Percentiles rank a stretch among this genome's conserved stretches.
Evolutionary conservation across 2,329 filamentous ascomycete species (phyloP).

Genomic region (Tothia fuscella): DNA sequence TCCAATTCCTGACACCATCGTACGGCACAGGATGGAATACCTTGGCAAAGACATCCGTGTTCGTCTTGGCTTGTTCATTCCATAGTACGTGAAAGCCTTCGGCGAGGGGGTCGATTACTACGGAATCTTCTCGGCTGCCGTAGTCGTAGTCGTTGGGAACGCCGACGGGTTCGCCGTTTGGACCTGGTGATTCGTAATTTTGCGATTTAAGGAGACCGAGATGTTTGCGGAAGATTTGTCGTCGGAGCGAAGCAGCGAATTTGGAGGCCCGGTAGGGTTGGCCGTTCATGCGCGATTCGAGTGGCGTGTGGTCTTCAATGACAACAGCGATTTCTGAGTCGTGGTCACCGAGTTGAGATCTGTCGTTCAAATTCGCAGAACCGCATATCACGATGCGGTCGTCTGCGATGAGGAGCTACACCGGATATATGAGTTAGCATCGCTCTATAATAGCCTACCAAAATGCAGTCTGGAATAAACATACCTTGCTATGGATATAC

Average conservation of each 20-base stretch:
- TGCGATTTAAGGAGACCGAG: conserved; percentile 71
- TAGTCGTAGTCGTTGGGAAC: conserved; percentile 38
- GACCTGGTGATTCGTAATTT: conserved; percentile 46
- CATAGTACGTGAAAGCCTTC: conserved; percentile 59
- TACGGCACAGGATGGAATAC: conserved; percentile 72
- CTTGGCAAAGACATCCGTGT: conserved; percentile 69
- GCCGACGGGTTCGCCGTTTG: conserved; percentile 47
- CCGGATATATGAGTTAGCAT: conserved; percentile 12
- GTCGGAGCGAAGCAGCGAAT: conserved; percentile 69
- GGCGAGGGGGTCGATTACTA: conserved; percentile 64
- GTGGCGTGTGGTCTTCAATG: conserved; percentile 62
- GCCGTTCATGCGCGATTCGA: conserved; percentile 65
- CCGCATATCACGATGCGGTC: conserved; percentile 74
- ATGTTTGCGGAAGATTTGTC: conserved; percentile 84
- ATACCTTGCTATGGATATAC: conserved; percentile 53
- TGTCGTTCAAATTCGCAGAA: conserved; percentile 57
- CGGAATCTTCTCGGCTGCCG: conserved; percentile 31
- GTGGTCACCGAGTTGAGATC: conserved; percentile 69
- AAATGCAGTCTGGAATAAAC: too few species aligned
- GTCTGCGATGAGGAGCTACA: conserved; percentile 61
- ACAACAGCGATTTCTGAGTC: conserved; percentile 86
- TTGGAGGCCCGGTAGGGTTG: conserved; percentile 57
- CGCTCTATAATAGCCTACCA: not conserved
- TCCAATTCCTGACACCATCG: conserved; percentile 57
- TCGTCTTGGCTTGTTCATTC: conserved; percentile 58